These are phyloP conservation scores for Pleurotus eryngii DNA, from an alignment of 768 basidiomycete genomes.

Conservation along the genomic window DNA sequence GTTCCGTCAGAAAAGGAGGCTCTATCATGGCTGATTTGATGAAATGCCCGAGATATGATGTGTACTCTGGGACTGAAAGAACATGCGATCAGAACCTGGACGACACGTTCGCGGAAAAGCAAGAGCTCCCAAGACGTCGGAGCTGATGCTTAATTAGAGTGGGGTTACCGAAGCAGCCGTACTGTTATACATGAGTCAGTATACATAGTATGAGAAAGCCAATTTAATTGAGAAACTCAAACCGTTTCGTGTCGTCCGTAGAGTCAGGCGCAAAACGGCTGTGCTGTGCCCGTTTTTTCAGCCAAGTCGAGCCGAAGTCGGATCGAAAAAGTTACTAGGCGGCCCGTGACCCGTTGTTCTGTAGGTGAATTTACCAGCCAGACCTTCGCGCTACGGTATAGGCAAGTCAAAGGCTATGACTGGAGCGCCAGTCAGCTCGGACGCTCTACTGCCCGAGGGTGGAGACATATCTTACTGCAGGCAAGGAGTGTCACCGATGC, in stretches of 20 bases:
- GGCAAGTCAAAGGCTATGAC: not conserved
- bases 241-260: too few relatives aligned
- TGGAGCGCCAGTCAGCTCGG: not conserved
- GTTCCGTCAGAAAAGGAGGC: not conserved
- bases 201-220: too few relatives aligned
- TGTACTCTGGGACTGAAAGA: too few relatives aligned
- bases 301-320: not conserved
- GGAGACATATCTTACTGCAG: not conserved
- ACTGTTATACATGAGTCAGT: not conserved
- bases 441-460: not conserved
- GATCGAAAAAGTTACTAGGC: not conserved
- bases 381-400: not conserved
- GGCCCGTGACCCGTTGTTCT: not conserved
- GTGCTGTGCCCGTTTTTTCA: not conserved
- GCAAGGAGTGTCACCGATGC: not conserved
- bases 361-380: not conserved
- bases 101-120: not conserved
- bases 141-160: not conserved
- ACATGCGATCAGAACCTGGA: not conserved
- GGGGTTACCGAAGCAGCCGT: not conserved
- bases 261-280: not conserved
- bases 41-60: too few relatives aligned
- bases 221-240: too few relatives aligned
- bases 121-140: conserved; percentile 1
- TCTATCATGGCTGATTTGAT: too few relatives aligned